Evolutionary conservation across 306 rosid species (phyloP).

Genomic region (Sechiopsis laciniata): DNA sequence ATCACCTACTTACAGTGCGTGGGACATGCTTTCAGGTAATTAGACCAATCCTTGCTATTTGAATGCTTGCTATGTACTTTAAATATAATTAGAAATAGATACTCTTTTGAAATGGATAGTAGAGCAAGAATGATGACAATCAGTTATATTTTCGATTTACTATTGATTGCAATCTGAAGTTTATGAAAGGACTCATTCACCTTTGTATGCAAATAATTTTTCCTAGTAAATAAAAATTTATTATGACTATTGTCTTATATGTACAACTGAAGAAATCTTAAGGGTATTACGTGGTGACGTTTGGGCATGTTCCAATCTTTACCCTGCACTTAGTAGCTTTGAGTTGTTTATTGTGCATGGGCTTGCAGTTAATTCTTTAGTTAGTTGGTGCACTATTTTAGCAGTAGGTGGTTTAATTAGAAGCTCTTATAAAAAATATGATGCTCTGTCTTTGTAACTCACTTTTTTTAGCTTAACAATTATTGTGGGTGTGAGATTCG

Average conservation of each 20-base stretch:
- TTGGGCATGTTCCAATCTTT: neutral
- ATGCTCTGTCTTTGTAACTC: neutral
- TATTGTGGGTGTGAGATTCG: too few relatives aligned
- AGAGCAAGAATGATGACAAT: neutral
- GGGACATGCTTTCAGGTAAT: constrained; percentile 79
- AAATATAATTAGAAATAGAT: neutral
- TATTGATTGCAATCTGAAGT: neutral
- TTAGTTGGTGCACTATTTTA: neutral
- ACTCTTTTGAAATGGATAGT: neutral
- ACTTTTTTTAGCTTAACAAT: too few relatives aligned
- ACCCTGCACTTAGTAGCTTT: neutral
- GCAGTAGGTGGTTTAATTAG: neutral
- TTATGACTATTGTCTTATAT: neutral
- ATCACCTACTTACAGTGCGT: constrained; percentile 40
- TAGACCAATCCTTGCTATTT: constrained; percentile 2
- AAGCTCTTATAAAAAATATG: neutral
- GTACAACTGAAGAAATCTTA: neutral
- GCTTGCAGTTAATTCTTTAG: constrained; percentile 2
- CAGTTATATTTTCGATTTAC: neutral
- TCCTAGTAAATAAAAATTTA: neutral
- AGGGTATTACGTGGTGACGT: neutral
- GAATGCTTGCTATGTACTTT: neutral
- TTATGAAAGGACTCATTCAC: neutral
- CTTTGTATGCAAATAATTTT: constrained; percentile 4
- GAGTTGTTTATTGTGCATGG: neutral